phyloP scores from a whole-genome alignment of 2,329 filamentous ascomycete genomes.

The Pseudogymnoascus sp. region DNA sequence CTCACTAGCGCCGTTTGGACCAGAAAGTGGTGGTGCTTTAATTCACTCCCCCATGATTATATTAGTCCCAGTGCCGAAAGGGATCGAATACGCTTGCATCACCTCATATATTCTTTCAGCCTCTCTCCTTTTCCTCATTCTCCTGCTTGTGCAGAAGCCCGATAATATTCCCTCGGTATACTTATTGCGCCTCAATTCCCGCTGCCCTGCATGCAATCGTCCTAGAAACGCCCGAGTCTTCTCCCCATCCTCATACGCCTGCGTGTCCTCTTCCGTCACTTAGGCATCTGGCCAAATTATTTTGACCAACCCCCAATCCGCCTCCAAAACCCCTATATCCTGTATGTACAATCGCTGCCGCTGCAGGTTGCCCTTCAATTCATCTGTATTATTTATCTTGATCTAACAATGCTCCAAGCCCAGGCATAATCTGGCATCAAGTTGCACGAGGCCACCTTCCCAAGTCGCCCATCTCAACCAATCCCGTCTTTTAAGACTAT shows the following conservation, averaged over 20 bases:
- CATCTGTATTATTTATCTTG: background rate
- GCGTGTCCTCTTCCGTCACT: conserved; percentile 8
- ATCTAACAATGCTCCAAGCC: background rate
- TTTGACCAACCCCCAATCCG: background rate
- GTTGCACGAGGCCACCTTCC: background rate
- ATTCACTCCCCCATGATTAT: conserved; percentile 4
- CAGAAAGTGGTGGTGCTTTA: conserved; percentile 8
- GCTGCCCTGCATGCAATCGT: conserved; percentile 9
- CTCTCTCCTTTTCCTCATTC: conserved; percentile 4
- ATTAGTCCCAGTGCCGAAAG: conserved; percentile 4
- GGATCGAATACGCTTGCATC: conserved; percentile 8
- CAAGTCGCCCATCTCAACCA: background rate
- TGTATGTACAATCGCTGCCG: background rate
- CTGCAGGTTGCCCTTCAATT: background rate
- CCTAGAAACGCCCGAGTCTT: conserved; percentile 2
- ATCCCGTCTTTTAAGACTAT: background rate
- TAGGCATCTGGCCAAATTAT: conserved; percentile 6
- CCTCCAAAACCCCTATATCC: conserved; percentile 4
- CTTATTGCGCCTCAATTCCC: conserved; percentile 8
- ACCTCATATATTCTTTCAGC: conserved; percentile 8
- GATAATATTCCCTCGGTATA: conserved; percentile 5
- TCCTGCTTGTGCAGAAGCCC: conserved; percentile 5
- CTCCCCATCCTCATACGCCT: conserved; percentile 7
- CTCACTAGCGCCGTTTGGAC: background rate
- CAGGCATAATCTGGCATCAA: background rate